Evolutionary conservation across 768 basidiomycete species (phyloP).

Genomic region (Mycena alexandri): DNA sequence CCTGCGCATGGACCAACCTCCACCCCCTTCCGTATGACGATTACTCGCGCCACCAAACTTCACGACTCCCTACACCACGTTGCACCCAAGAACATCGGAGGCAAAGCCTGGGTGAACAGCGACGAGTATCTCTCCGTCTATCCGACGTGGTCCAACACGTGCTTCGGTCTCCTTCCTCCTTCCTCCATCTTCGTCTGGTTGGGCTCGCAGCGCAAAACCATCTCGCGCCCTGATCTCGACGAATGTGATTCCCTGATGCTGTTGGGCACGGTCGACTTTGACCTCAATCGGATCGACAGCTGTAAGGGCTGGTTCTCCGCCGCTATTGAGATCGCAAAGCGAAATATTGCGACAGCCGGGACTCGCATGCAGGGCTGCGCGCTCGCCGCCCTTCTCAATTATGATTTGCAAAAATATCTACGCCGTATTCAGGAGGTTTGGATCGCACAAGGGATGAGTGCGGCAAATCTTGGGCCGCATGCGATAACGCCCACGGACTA

Average conservation of each 20-base stretch:
- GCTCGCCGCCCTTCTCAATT: conserved; percentile 13
- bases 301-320: neutral
- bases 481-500: conserved; percentile 9
- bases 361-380: conserved; percentile 19
- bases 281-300: neutral
- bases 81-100: conserved; percentile 19
- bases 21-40: neutral
- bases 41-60: neutral
- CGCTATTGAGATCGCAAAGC: conserved; percentile 9
- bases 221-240: neutral
- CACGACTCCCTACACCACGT: conserved; percentile 18
- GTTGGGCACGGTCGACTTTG: conserved; percentile 18
- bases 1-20: too few species aligned
- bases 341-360: neutral
- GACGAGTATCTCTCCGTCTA: conserved; percentile 11
- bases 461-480: neutral
- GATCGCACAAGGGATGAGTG: neutral
- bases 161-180: conserved; percentile 17
- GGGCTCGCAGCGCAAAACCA: conserved; percentile 13
- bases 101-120: conserved; percentile 16
- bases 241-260: conserved; percentile 17
- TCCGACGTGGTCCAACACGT: conserved; percentile 11
- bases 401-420: conserved; percentile 17
- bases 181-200: conserved; percentile 13
- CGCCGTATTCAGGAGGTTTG: conserved; percentile 18